phyloP scores from a whole-genome alignment of 768 basidiomycete genomes.

The Macrolepiota dolichaula region DNA sequence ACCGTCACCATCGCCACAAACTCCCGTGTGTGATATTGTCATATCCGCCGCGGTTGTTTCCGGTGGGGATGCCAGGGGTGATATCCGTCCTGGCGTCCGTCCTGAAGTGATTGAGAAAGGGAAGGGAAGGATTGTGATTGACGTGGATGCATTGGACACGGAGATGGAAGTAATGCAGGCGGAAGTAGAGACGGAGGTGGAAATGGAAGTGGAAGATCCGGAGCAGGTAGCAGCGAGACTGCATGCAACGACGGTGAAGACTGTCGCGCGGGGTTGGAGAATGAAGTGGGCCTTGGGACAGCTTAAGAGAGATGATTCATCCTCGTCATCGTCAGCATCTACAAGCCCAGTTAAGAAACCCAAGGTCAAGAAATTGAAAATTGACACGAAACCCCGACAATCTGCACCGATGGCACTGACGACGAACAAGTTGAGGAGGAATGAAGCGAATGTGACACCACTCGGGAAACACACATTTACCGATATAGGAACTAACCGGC shows the following conservation, averaged over 20 bases:
- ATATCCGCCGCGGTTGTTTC: neutral
- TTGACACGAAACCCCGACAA: slow-evolving; percentile 26
- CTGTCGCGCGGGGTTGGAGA: slow-evolving; percentile 28
- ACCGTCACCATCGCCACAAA: slow-evolving; percentile 3
- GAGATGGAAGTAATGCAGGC: slow-evolving; percentile 2
- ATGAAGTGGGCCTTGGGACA: slow-evolving; percentile 26
- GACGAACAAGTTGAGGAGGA: slow-evolving; percentile 30
- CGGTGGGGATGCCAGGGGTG: neutral
- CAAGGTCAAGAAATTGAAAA: slow-evolving; percentile 18
- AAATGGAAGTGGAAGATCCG: slow-evolving; percentile 15
- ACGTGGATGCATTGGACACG: slow-evolving; percentile 23
- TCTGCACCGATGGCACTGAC: slow-evolving; percentile 21
- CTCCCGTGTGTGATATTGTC: neutral
- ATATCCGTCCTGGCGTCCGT: neutral
- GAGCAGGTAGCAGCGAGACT: slow-evolving; percentile 20
- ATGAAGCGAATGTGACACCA: slow-evolving; percentile 45
- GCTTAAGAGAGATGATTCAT: neutral
- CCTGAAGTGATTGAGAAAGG: neutral
- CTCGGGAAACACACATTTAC: slow-evolving; percentile 29
- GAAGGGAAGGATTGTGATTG: slow-evolving; percentile 17
- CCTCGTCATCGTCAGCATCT: slow-evolving; percentile 8
- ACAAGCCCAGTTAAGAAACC: neutral
- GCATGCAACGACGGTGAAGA: slow-evolving; percentile 10
- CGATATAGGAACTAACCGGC: neutral
- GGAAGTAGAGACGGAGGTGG: neutral